Conservation (phyloP, 1,284 basidiomycete genomes). For the Trametes polyzona region DNA sequence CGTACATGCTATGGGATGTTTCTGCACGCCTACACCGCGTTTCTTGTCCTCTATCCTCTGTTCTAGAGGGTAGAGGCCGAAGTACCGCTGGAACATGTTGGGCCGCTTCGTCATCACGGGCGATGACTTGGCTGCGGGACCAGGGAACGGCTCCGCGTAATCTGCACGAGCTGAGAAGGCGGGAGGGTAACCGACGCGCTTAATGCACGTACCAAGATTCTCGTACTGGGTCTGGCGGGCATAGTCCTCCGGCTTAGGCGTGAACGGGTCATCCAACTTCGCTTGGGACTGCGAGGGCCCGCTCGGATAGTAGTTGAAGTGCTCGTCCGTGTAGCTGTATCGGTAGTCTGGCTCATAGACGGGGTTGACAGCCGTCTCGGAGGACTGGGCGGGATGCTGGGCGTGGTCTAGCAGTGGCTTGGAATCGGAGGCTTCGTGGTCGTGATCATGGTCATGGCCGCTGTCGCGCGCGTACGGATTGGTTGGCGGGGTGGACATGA, state of each 20-base stretch:
- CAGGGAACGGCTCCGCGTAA: slow-evolving; percentile 24
- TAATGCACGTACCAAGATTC: slow-evolving; percentile 22
- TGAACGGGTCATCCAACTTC: slow-evolving; percentile 23
- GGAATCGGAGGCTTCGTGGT: slow-evolving; percentile 16
- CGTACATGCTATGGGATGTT: slow-evolving; percentile 68
- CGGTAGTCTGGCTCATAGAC: slow-evolving; percentile 22
- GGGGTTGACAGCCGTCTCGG: slow-evolving; percentile 13
- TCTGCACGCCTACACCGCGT: slow-evolving; percentile 83
- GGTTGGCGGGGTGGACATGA: slow-evolving; percentile 13
- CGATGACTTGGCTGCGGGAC: slow-evolving; percentile 10
- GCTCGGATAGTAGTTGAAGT: slow-evolving; percentile 25
- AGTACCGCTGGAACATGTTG: slow-evolving; percentile 28
- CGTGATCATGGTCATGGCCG: slow-evolving; percentile 10
- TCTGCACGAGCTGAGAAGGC: slow-evolving; percentile 16
- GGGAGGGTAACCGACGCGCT: background rate
- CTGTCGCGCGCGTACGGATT: slow-evolving; percentile 14
- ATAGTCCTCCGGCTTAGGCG: slow-evolving; percentile 23
- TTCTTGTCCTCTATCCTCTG: slow-evolving; percentile 87
- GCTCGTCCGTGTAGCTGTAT: slow-evolving; percentile 27
- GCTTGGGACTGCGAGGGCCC: slow-evolving; percentile 18
- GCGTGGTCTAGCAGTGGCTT: slow-evolving; percentile 20
- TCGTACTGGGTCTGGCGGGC: slow-evolving; percentile 23
- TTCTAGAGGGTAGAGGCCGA: slow-evolving; percentile 62
- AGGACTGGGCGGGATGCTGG: slow-evolving; percentile 2
- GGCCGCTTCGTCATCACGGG: slow-evolving; percentile 18